phyloP scores from a whole-genome alignment of 345 rosid genomes.

The Camelina laxa region DNA sequence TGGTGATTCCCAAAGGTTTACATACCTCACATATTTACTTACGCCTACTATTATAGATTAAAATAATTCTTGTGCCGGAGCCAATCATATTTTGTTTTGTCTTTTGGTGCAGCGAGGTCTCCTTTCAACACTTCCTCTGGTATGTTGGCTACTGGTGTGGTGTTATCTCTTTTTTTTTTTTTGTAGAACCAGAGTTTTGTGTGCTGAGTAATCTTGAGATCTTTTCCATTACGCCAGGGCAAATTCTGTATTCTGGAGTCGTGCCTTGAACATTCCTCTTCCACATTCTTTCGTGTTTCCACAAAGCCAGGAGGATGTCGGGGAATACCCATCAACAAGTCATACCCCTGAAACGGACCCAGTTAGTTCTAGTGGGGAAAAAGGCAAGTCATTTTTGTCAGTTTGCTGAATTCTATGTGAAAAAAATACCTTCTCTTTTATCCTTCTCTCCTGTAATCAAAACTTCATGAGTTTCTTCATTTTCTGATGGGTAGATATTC shows the following conservation, averaged over 20 bases:
- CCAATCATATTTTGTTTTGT: constrained; percentile 21
- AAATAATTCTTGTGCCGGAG: not conserved
- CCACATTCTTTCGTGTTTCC: constrained; percentile 90
- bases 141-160: constrained; percentile 36
- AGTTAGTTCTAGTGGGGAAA: constrained; percentile 34
- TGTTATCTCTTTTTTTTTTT: not conserved
- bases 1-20: constrained; percentile 68
- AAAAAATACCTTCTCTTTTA: not conserved
- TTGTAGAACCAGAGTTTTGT: constrained; percentile 5
- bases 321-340: constrained; percentile 31
- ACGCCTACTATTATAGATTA: not conserved
- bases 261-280: constrained; percentile 92
- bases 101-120: constrained; percentile 60
- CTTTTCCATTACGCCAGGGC: constrained; percentile 61
- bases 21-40: not conserved
- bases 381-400: constrained; percentile 43
- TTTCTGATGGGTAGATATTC: constrained; percentile 45
- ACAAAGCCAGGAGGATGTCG: constrained; percentile 51
- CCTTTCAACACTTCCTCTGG: constrained; percentile 92
- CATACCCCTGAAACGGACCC: constrained; percentile 32
- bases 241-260: constrained; percentile 93
- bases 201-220: constrained; percentile 21
- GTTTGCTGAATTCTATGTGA: constrained; percentile 18
- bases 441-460: constrained; percentile 12
- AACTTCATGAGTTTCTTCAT: constrained; percentile 28